Conservation (phyloP, 768 basidiomycete genomes). For the Megacollybia marginata region DNA sequence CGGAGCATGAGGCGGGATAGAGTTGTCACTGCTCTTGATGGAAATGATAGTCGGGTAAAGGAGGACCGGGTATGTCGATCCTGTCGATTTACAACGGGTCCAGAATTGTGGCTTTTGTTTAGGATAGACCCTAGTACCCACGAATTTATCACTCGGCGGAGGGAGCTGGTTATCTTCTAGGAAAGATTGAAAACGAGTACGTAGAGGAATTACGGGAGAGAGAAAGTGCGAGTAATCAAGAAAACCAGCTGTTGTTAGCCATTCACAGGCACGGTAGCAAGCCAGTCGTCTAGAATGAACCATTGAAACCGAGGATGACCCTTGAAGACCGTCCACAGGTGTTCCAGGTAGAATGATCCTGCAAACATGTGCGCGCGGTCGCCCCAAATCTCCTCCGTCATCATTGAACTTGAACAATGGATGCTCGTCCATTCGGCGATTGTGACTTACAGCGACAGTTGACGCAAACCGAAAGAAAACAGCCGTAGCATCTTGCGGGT, state of each 20-base stretch:
- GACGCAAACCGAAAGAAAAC: conserved; percentile 48
- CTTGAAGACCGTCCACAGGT: conserved; percentile 31
- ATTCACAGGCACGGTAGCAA: conserved; percentile 48
- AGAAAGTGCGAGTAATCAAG: conserved; percentile 47
- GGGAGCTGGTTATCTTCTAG: conserved; percentile 2
- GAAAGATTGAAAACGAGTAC: neutral
- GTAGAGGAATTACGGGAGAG: conserved; percentile 15
- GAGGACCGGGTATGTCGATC: conserved; percentile 13
- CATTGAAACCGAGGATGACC: conserved; percentile 36
- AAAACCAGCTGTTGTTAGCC: conserved; percentile 39
- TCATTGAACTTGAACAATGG: conserved; percentile 34
- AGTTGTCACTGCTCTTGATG: conserved; percentile 22
- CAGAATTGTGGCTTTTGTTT: conserved; percentile 65
- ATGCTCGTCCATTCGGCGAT: conserved; percentile 1
- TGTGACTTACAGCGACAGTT: conserved; percentile 6
- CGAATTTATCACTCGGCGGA: conserved; percentile 15
- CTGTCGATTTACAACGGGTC: conserved; percentile 30
- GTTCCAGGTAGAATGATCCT: conserved; percentile 39
- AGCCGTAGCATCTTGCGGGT: conserved; percentile 47
- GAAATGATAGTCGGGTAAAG: conserved; percentile 57
- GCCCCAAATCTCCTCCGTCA: conserved; percentile 19
- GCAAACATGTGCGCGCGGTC: conserved; percentile 32
- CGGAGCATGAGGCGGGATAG: conserved; percentile 39
- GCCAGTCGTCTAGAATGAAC: conserved; percentile 52
- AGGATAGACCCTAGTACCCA: conserved; percentile 47